phyloP scores from a whole-genome alignment of 192 early-diverging fungal species.

The Coemansia sp. region DNA sequence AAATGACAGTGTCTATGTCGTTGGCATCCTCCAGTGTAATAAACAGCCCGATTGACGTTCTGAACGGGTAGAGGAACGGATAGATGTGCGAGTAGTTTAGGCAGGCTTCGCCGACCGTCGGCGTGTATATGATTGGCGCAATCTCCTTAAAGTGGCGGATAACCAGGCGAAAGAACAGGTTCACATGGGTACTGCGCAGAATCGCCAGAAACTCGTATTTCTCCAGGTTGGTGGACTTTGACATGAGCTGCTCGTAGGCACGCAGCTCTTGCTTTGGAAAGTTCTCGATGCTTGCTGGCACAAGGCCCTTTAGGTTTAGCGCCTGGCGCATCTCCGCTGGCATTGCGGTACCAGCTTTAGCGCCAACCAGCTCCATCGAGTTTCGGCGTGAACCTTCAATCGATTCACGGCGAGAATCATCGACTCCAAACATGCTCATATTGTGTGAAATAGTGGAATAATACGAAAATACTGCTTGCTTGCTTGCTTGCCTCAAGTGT shows the following conservation, averaged over 20 bases:
- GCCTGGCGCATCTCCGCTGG: conserved; percentile 56
- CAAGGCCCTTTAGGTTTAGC: conserved; percentile 63
- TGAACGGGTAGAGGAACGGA: conserved; percentile 71
- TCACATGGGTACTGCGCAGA: conserved; percentile 69
- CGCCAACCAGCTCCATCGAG: conserved; percentile 50
- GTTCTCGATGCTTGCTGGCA: conserved; percentile 70
- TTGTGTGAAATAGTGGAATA: background rate
- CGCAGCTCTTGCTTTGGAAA: conserved; percentile 72
- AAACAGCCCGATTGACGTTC: conserved; percentile 75
- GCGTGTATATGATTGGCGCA: conserved; percentile 73
- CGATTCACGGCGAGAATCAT: background rate
- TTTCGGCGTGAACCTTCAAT: conserved; percentile 39
- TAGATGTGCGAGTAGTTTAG: conserved; percentile 81
- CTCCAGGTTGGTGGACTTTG: conserved; percentile 66
- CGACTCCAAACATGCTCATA: background rate
- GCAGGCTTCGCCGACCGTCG: conserved; percentile 76
- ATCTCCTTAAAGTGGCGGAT: conserved; percentile 72
- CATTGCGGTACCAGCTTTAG: conserved; percentile 43
- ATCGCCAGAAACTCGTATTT: conserved; percentile 79
- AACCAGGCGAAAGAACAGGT: conserved; percentile 77
- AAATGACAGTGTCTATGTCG: conserved; percentile 67
- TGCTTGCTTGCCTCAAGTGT: no score
- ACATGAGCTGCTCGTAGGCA: conserved; percentile 64
- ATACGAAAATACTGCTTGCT: background rate
- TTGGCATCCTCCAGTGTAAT: conserved; percentile 69